These are phyloP conservation scores for Termitomyces sp. DNA, from an alignment of 768 basidiomycete genomes.

Conservation along the genomic window DNA sequence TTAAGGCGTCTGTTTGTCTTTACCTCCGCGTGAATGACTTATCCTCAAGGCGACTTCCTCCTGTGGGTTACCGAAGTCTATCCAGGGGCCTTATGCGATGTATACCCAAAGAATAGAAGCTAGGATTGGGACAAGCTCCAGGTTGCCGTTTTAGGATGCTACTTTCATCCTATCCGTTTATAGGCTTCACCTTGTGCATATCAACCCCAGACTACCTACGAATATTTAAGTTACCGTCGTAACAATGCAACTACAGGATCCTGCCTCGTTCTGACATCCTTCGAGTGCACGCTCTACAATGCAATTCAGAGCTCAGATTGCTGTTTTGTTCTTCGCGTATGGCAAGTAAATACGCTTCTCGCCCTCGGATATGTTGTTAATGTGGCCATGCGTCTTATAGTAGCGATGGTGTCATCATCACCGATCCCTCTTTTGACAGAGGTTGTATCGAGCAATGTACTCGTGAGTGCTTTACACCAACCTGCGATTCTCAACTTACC, in stretches of 20 bases:
- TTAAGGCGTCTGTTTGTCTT: constrained; percentile 10
- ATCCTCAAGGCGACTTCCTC: background rate
- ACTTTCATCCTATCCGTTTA: constrained; percentile 16
- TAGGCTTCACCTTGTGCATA: constrained; percentile 16
- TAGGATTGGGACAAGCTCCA: background rate
- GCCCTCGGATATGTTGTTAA: background rate
- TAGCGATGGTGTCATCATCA: constrained; percentile 18
- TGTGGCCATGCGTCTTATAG: constrained; percentile 7
- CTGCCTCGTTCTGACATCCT: background rate
- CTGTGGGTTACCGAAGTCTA: background rate
- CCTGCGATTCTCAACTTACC: background rate
- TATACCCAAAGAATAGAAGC: background rate
- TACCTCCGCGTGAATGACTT: background rate
- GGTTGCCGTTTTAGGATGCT: constrained; percentile 12
- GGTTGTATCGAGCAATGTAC: constrained; percentile 11
- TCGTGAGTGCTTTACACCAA: background rate
- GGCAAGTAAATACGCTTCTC: constrained; percentile 14
- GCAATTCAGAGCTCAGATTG: constrained; percentile 21
- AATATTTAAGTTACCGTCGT: constrained; percentile 5
- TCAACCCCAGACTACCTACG: background rate
- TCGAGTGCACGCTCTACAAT: constrained; percentile 13
- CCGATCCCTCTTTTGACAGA: constrained; percentile 21
- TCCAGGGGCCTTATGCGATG: background rate
- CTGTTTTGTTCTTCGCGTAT: constrained; percentile 20
- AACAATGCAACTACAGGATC: constrained; percentile 3